Evolutionary conservation across 108 stramenopile genomes (phyloP).

Genomic region (Tribonema minus): DNA sequence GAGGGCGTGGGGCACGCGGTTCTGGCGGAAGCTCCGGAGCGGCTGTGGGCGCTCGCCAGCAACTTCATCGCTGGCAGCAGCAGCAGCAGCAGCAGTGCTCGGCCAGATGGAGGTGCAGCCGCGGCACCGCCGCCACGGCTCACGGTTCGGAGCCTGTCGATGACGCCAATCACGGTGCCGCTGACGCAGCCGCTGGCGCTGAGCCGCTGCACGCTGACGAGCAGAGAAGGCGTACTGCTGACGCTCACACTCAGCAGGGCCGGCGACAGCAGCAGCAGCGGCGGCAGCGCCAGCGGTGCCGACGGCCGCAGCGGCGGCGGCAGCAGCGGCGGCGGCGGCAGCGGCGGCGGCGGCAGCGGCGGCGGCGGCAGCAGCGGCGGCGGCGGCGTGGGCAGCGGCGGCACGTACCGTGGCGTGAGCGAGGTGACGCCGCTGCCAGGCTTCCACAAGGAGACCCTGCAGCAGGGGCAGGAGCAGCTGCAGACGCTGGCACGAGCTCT

Average conservation of each 20-base stretch:
- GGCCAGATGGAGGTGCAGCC: background rate
- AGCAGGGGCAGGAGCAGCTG: slow-evolving; percentile 4
- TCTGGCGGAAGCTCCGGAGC: background rate
- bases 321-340: background rate
- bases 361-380: background rate
- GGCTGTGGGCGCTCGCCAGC: background rate
- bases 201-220: slow-evolving; percentile 22
- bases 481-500: background rate
- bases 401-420: slow-evolving; percentile 1
- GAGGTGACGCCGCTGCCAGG: slow-evolving; percentile 41
- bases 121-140: background rate
- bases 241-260: background rate
- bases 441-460: slow-evolving; percentile 17
- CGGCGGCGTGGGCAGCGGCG: no score
- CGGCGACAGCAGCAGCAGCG: background rate
- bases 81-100: background rate
- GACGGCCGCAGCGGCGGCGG: no score
- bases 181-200: slow-evolving; percentile 17
- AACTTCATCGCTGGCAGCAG: background rate
- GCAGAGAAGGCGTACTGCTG: slow-evolving; percentile 5
- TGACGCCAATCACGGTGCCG: slow-evolving; percentile 5
- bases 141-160: background rate
- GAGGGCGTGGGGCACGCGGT: background rate
- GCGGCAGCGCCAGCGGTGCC: background rate
- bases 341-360: no score